A percentile compares a stretch with the other conserved stretches of the same genome.
These are phyloP conservation scores for Narthecium ossifragum DNA, from an alignment of 106 monocot species.

Conservation along the genomic window DNA sequence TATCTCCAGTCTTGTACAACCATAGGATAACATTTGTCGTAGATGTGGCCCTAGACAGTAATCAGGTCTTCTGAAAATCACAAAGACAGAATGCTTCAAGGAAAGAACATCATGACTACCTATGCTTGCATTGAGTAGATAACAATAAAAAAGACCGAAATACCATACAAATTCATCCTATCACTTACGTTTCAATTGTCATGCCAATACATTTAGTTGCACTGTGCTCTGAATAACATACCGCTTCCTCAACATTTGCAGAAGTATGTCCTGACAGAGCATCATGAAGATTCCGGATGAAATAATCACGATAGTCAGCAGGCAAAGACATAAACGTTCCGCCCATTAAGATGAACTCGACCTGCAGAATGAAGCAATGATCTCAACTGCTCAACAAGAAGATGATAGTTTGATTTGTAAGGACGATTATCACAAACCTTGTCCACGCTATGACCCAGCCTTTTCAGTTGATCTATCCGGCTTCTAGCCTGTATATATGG, in stretches of 20 bases:
- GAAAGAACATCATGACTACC: neutral
- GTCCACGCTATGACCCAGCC: constrained; percentile 98
- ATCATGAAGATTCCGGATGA: constrained; percentile 97
- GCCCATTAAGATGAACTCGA: constrained; percentile 99
- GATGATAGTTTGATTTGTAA: neutral
- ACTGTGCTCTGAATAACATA: constrained; percentile 91
- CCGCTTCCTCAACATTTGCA: constrained; percentile 93
- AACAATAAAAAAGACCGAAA: too few species aligned
- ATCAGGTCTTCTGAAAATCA: constrained; percentile 82
- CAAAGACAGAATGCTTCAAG: too few species aligned
- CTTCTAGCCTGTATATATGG: constrained; percentile 99
- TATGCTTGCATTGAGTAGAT: too few species aligned
- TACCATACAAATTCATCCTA: neutral
- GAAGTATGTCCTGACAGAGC: constrained; percentile 97
- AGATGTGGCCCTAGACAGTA: constrained; percentile 95
- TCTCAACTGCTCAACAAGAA: neutral
- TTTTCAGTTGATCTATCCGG: constrained; percentile 95
- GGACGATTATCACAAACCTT: constrained; percentile 45
- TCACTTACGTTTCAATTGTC: constrained; percentile 99
- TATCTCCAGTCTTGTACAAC: constrained; percentile 96
- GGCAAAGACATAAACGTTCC: constrained; percentile 99
- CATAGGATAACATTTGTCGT: constrained; percentile 97
- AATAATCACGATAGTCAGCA: constrained; percentile 97
- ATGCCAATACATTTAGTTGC: constrained; percentile 93
- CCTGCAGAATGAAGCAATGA: constrained; percentile 36